Evolutionary conservation across 345 rosid genomes (phyloP).

Genomic region (Gossypium bickii): DNA sequence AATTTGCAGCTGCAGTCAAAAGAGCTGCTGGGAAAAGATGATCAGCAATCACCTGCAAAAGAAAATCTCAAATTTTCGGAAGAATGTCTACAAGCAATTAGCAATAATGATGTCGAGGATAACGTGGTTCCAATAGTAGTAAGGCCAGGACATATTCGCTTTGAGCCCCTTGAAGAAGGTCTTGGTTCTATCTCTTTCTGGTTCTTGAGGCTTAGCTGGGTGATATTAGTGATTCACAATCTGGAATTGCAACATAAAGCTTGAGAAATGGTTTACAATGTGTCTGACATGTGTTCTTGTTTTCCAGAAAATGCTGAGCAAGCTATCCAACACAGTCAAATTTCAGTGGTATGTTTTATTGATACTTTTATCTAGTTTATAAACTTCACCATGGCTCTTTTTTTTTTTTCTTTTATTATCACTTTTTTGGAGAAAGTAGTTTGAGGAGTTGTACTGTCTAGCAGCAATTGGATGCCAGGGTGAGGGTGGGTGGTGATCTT

Average conservation of each 20-base stretch:
- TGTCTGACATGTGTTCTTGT: conserved; percentile 21
- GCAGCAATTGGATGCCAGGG: neutral
- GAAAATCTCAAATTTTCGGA: conserved; percentile 26
- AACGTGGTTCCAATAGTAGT: conserved; percentile 64
- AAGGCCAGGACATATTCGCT: conserved; percentile 94
- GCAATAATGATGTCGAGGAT: conserved; percentile 36
- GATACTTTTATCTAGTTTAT: neutral
- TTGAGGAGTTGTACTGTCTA: no score
- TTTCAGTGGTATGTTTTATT: conserved; percentile 47
- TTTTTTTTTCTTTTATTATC: no score
- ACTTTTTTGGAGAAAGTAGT: neutral
- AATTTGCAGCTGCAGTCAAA: conserved; percentile 41
- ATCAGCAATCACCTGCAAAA: conserved; percentile 36
- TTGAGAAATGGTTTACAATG: conserved; percentile 4
- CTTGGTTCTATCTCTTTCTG: conserved; percentile 14
- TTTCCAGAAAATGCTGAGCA: conserved; percentile 47
- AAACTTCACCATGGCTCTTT: neutral
- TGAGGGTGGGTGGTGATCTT: neutral
- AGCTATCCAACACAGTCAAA: conserved; percentile 37
- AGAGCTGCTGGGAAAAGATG: conserved; percentile 31
- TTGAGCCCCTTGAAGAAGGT: conserved; percentile 63
- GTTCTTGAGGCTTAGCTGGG: conserved; percentile 4
- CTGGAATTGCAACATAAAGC: neutral
- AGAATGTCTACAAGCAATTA: conserved; percentile 30
- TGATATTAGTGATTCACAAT: neutral